Evolutionary conservation across 495 filamentous ascomycete genomes (phyloP), one percentile per base, ranked within the genome.

Genomic region (Rusavskia elegans): DNA sequence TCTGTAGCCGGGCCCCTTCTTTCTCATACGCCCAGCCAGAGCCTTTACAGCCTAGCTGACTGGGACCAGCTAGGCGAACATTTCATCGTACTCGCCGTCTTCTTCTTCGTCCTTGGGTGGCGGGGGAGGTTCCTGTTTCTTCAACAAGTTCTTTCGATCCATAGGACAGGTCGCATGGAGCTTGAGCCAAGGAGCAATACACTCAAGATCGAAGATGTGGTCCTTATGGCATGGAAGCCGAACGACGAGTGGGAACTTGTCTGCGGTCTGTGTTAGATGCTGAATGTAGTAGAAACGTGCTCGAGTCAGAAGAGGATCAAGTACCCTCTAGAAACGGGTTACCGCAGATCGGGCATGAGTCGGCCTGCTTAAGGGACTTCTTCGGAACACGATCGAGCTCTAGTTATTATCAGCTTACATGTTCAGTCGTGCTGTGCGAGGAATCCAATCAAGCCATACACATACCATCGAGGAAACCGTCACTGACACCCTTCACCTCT

Each of bases 191-290:
- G 92, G 90, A 45, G 76, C 74, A n/a, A 98, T 84, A 63, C 92
- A 98, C 64, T 97, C 89, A 14, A 96, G 66, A 64, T 98, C 92
- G 67, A 95, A 96, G 25, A 80, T 62, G 64, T 98, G 92, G 20
- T 73, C 78, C 11, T 74, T 73, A 59, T 89, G 81, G 61, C 92
- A 98, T 21, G 88, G 87, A 51, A 98, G 71, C 57, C 81, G 77
- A 30, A 96, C 90, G 16, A 96, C 89, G 13, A 98, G 74, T 19
- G 86, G 84, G 57, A 88, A 81, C 39, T 70, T 57, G 53, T 84
- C 80, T 73, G 32, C 19, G 13, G 29, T 38, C 11, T 51, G 36
- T 20, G 8, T 36, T 19, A 20, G 53, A 5, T 44, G 20, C 32
- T 25, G 37, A 30, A 35, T 11, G 3, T 32, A 2, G 27, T 13